Base-by-base conservation (phyloP, 108 stramenopile genomes). In the Phaeodactylum tricornutum region DNA sequence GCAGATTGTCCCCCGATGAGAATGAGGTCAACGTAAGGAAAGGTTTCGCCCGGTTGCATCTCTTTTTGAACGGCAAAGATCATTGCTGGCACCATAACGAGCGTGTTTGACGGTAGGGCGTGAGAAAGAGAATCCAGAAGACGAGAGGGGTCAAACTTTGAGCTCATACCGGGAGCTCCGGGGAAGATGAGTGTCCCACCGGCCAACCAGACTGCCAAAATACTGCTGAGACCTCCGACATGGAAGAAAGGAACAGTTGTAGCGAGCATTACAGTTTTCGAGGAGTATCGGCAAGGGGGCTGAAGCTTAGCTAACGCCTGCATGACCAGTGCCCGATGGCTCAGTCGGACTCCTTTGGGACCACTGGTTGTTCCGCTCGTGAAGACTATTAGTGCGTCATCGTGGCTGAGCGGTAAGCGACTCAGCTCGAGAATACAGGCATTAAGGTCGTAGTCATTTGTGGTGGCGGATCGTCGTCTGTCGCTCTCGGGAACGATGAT, bases 1-100 rank as follows among this genome's bases (percentile, higher is more conserved):
- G 82, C 66, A 6, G 79, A 73, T 67, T 92, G 91, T 4, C 92
- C 94, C 25, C 94, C 94, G 24, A 93, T 84, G 16, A 95, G 72
- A 12, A 95, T 60, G 16, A 87, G 48, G 42, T 53, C 54, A 16
- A 93, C 75, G 25, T 62, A 30, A 4, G 59, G 71, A 57, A 64
- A 79, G n/a, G 29, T 20, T 39, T 31, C 12, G 4, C n/a, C 15
- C 2, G 43, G 21, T 3, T 43, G 2, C 16, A 24, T 15, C 11
- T 41, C 44, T 17, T 66, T 56, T 29, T 59, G 51, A 9, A 92
- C 47, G 47, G 77, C 48, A 53, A 67, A 59, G 4, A 95, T 55
- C 93, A 92, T 95, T n/a, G 91, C 87, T 4, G 93, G 93, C 22
- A 95, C 91, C 14, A 91, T 82, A 16, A 92, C 91, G 33, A 95